phyloP scores from a whole-genome alignment of 805 yeast species.

The Metschnikowia drakensbergensis region DNA sequence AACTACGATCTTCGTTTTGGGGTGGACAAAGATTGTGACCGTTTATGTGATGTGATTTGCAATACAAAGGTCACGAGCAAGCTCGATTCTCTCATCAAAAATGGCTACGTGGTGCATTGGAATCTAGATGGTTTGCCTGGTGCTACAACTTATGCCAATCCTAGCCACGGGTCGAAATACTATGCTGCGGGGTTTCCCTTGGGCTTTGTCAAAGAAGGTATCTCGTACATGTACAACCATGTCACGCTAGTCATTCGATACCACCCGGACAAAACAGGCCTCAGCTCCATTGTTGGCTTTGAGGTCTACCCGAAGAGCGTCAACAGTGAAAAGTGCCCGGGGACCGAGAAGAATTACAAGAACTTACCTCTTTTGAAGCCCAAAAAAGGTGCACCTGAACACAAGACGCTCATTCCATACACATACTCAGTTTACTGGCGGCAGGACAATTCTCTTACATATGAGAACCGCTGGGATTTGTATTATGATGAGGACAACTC shows the following conservation, averaged over 20 bases:
- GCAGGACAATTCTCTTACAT: slow-evolving; percentile 64
- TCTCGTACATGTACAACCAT: slow-evolving; percentile 68
- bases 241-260: slow-evolving; percentile 76
- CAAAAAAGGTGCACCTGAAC: slow-evolving; percentile 25
- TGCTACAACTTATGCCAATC: slow-evolving; percentile 72
- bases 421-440: slow-evolving; percentile 88
- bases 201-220: slow-evolving; percentile 61
- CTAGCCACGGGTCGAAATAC: slow-evolving; percentile 57
- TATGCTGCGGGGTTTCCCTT: slow-evolving; percentile 86
- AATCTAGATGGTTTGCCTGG: slow-evolving; percentile 79
- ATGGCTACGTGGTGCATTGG: slow-evolving; percentile 83
- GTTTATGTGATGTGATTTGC: slow-evolving; percentile 66
- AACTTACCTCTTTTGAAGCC: slow-evolving; percentile 49
- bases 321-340: slow-evolving; percentile 65
- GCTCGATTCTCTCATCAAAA: slow-evolving; percentile 58
- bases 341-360: slow-evolving; percentile 57
- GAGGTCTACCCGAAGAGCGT: slow-evolving; percentile 88
- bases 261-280: slow-evolving; percentile 41
- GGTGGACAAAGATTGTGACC: slow-evolving; percentile 59
- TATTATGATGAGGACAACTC: slow-evolving; percentile 56
- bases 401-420: slow-evolving; percentile 55
- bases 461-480: slow-evolving; percentile 70
- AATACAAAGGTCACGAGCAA: slow-evolving; percentile 46
- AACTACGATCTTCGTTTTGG: slow-evolving; percentile 64
- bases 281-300: slow-evolving; percentile 73